These are phyloP conservation scores for Cladosporium oxysporum DNA, from an alignment of 2,329 filamentous ascomycete genomes.

Conservation along the genomic window DNA sequence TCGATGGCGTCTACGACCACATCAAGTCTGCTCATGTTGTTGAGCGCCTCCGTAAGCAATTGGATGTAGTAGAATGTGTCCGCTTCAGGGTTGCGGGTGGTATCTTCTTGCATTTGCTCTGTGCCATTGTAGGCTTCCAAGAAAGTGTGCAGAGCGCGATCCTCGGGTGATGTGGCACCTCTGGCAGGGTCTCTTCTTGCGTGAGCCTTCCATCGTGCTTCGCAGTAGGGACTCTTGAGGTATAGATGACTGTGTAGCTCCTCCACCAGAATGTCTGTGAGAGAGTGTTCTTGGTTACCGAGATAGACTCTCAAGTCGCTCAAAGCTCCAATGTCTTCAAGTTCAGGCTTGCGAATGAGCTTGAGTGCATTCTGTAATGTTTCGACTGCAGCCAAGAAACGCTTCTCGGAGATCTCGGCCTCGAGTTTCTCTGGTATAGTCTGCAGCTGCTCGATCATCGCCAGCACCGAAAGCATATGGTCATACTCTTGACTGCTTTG, in stretches of 20 bases:
- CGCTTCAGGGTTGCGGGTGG: conserved; percentile 88
- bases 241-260: conserved; percentile 97
- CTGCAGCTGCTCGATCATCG: conserved; percentile 74
- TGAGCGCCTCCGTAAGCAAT: conserved; percentile 82
- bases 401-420: conserved; percentile 92
- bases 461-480: conserved; percentile 78
- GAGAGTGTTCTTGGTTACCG: conserved; percentile 84
- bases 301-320: conserved; percentile 85
- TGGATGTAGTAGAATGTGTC: conserved; percentile 94
- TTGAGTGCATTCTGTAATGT: conserved; percentile 84
- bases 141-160: conserved; percentile 58
- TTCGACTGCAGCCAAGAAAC: conserved; percentile 89
- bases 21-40: conserved; percentile 84
- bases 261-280: conserved; percentile 95
- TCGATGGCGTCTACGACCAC: conserved; percentile 87
- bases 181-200: conserved; percentile 53
- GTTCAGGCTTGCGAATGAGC: conserved; percentile 79
- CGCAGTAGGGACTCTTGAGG: conserved; percentile 95
- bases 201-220: conserved; percentile 89
- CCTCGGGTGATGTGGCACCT: conserved; percentile 45
- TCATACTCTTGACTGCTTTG: conserved; percentile 88
- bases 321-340: conserved; percentile 88
- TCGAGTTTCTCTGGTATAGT: conserved; percentile 89
- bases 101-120: conserved; percentile 73
- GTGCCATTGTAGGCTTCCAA: conserved; percentile 59